A percentile compares a stretch with the other conserved stretches of the same genome.
Evolutionary conservation across 108 stramenopile species (phyloP).

Genomic region (Skeletonema potamos): DNA sequence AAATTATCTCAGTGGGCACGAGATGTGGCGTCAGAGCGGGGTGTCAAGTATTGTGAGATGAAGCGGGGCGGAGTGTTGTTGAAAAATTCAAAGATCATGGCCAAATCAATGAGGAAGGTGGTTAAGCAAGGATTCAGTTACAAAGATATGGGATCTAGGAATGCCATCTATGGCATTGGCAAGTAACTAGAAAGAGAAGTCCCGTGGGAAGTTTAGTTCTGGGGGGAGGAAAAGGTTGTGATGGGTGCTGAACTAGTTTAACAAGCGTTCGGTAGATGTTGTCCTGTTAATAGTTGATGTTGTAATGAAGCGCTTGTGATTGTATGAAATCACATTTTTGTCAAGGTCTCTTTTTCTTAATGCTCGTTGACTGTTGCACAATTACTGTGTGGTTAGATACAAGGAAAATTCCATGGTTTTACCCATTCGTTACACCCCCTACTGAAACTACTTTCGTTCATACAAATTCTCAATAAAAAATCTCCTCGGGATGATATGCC

Average conservation of each 20-base stretch:
- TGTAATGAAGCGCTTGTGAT: background rate
- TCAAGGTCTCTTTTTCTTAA: too few species aligned
- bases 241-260: background rate
- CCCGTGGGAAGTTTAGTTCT: background rate
- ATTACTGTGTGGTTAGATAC: too few species aligned
- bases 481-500: background rate
- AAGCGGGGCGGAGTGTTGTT: constrained; percentile 17
- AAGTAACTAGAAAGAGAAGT: background rate
- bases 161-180: background rate
- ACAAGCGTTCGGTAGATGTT: background rate
- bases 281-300: background rate
- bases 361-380: too few species aligned
- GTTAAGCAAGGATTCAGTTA: background rate
- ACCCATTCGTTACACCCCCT: too few species aligned
- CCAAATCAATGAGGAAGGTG: background rate
- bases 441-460: background rate
- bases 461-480: background rate
- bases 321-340: too few species aligned
- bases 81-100: background rate
- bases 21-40: constrained; percentile 13
- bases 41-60: constrained; percentile 23
- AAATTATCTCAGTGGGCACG: constrained; percentile 7
- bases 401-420: too few species aligned
- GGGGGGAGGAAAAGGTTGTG: background rate
- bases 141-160: background rate